Evolutionary conservation across 768 basidiomycete genomes (phyloP).

Genomic region (Candolleomyces aberdarensis): DNA sequence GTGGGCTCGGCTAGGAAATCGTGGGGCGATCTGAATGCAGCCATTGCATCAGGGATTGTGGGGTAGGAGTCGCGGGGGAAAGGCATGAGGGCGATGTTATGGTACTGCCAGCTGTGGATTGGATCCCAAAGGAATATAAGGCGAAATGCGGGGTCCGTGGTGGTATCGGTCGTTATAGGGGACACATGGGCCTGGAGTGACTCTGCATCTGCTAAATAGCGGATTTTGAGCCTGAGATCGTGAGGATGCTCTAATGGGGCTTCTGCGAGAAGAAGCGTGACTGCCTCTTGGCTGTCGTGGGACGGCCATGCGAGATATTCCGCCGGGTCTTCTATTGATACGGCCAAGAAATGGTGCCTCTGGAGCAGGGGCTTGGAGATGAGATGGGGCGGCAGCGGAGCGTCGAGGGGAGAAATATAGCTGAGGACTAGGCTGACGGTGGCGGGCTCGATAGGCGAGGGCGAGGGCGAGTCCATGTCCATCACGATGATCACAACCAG

Average conservation of each 20-base stretch:
- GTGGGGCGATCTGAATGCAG: constrained; percentile 23
- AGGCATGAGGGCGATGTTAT: constrained; percentile 67
- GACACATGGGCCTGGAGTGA: constrained; percentile 55
- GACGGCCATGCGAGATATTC: constrained; percentile 73
- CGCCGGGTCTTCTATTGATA: constrained; percentile 45
- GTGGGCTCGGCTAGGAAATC: constrained; percentile 30
- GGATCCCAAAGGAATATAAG: constrained; percentile 69
- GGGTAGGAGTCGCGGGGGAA: constrained; percentile 48
- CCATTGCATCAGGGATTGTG: constrained; percentile 26
- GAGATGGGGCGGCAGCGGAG: constrained; percentile 57
- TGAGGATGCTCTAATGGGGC: constrained; percentile 3
- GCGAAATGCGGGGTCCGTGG: constrained; percentile 34
- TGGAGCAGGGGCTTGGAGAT: constrained; percentile 57
- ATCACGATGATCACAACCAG: constrained; percentile 14
- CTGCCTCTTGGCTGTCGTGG: constrained; percentile 22
- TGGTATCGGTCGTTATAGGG: constrained; percentile 30
- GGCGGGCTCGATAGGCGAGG: constrained; percentile 27
- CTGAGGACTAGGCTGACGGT: constrained; percentile 48
- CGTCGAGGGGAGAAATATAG: constrained; percentile 51
- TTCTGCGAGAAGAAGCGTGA: constrained; percentile 33
- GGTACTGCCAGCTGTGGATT: constrained; percentile 60
- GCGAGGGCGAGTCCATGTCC: neutral
- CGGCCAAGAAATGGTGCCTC: constrained; percentile 61
- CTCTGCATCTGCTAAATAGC: constrained; percentile 46
- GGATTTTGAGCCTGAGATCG: constrained; percentile 20